These are phyloP conservation scores for Sporothrix pallida DNA, from an alignment of 2,329 filamentous ascomycete species.

Conservation along the genomic window DNA sequence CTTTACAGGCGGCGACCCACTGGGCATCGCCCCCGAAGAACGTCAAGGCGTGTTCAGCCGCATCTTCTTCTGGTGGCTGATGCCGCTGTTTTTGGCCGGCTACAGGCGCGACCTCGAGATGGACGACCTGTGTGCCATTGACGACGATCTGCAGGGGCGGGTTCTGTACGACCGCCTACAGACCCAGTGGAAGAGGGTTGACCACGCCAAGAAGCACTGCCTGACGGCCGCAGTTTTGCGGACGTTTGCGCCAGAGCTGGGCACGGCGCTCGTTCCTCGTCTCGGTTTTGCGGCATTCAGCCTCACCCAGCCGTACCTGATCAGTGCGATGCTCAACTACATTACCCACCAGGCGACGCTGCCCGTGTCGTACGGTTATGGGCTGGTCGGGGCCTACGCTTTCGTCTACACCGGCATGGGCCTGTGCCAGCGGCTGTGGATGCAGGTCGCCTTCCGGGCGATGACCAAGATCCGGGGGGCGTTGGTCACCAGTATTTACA, in stretches of 20 bases:
- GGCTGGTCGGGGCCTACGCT: constrained; percentile 34
- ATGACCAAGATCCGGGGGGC: constrained; percentile 35
- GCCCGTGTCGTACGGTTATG: constrained; percentile 33
- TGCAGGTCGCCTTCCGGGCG: constrained; percentile 32
- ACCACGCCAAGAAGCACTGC: constrained; percentile 30
- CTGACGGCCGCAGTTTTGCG: constrained; percentile 21
- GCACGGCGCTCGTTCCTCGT: constrained; percentile 31
- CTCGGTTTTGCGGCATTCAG: constrained; percentile 29
- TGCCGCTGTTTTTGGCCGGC: neutral
- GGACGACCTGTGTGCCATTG: constrained; percentile 32
- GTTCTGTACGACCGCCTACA: constrained; percentile 24
- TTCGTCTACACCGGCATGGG: constrained; percentile 33
- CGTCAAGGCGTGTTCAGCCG: neutral
- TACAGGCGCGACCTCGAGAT: constrained; percentile 39
- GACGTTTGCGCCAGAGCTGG: constrained; percentile 30
- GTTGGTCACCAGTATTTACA: constrained; percentile 33
- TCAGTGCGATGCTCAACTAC: constrained; percentile 32
- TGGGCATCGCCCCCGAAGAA: neutral
- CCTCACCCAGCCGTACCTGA: constrained; percentile 34
- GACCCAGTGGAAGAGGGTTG: constrained; percentile 25
- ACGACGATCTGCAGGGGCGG: constrained; percentile 29
- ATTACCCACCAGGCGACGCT: neutral
- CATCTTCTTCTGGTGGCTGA: constrained; percentile 19
- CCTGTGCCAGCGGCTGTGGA: constrained; percentile 33
- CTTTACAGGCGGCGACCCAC: neutral